phyloP scores from a whole-genome alignment of 805 yeast species.

The Wickerhamiella kurtzmanii region DNA sequence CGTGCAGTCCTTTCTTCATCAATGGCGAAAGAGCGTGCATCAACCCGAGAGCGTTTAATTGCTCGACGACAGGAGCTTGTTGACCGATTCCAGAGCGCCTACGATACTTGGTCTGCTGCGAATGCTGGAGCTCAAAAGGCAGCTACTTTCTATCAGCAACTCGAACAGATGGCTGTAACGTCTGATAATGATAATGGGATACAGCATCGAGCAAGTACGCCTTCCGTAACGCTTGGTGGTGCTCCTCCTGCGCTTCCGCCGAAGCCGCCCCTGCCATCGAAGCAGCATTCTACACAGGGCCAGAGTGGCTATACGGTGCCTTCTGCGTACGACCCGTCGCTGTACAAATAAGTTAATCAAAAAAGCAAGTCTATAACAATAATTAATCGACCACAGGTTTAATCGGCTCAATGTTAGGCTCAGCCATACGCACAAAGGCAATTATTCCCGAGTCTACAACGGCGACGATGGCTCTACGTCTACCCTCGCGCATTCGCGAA shows the following conservation, averaged over 20 bases:
- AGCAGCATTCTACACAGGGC: constrained; percentile 1
- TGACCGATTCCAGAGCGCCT: constrained; percentile 35
- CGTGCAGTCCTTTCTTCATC: constrained; percentile 34
- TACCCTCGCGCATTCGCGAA: constrained; percentile 38
- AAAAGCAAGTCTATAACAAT: neutral
- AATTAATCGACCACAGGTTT: neutral
- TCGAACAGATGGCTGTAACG: constrained; percentile 27
- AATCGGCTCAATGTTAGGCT: constrained; percentile 15
- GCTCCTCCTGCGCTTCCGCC: constrained; percentile 16
- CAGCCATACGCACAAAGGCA: constrained; percentile 37
- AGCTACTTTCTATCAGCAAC: constrained; percentile 43
- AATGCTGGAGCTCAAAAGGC: constrained; percentile 51
- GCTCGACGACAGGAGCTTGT: constrained; percentile 27
- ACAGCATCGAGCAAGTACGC: neutral
- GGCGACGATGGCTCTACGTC: constrained; percentile 46
- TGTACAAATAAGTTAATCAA: constrained; percentile 10
- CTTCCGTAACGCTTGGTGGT: neutral
- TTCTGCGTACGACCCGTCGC: constrained; percentile 15
- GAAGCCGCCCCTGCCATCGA: constrained; percentile 16
- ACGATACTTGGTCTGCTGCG: constrained; percentile 45
- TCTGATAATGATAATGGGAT: neutral
- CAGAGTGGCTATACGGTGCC: constrained; percentile 17
- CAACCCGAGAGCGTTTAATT: constrained; percentile 26
- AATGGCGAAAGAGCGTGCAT: constrained; percentile 30
- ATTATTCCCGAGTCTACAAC: constrained; percentile 63